Evolutionary conservation across 2,329 filamentous ascomycete species (phyloP).

Genomic region (Fusarium cicatricum): DNA sequence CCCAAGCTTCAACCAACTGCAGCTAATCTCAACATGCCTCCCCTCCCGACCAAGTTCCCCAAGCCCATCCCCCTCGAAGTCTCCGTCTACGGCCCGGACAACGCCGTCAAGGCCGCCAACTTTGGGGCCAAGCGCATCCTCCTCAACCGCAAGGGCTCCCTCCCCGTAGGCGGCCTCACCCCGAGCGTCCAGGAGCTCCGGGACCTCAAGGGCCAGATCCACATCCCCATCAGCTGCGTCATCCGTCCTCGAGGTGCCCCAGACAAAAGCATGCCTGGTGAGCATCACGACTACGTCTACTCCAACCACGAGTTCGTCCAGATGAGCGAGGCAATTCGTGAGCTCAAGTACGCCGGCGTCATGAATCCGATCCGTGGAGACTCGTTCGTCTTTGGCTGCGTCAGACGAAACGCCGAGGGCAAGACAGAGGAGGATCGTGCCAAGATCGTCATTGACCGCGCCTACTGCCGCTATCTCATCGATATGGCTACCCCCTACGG

Average conservation of each 20-base stretch:
- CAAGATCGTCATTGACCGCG: conserved; percentile 49
- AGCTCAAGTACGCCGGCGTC: conserved; percentile 49
- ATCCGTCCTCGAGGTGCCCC: conserved; percentile 56
- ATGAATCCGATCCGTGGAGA: conserved; percentile 55
- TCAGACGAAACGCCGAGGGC: conserved; percentile 38
- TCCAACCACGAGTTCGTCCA: conserved; percentile 50
- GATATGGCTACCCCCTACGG: conserved; percentile 51
- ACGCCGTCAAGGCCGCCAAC: conserved; percentile 50
- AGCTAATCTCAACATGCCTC: conserved; percentile 7
- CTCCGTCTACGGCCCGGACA: conserved; percentile 59
- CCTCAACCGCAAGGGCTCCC: conserved; percentile 61
- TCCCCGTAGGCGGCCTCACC: conserved; percentile 60
- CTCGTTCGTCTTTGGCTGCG: conserved; percentile 65
- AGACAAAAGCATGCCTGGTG: conserved; percentile 9
- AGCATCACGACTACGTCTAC: conserved; percentile 59
- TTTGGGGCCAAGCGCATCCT: conserved; percentile 61
- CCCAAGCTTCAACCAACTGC: neutral
- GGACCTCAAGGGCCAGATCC: conserved; percentile 37
- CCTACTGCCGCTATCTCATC: conserved; percentile 53
- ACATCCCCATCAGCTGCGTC: conserved; percentile 61
- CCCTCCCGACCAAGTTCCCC: neutral
- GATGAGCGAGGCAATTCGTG: conserved; percentile 54
- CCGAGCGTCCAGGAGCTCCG: conserved; percentile 54
- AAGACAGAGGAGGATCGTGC: neutral
- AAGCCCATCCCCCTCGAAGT: conserved; percentile 56